A percentile compares a stretch with the other conserved stretches of the same genome.
Conservation (phyloP, 495 filamentous ascomycete genomes). For the Xylaria grammica region DNA sequence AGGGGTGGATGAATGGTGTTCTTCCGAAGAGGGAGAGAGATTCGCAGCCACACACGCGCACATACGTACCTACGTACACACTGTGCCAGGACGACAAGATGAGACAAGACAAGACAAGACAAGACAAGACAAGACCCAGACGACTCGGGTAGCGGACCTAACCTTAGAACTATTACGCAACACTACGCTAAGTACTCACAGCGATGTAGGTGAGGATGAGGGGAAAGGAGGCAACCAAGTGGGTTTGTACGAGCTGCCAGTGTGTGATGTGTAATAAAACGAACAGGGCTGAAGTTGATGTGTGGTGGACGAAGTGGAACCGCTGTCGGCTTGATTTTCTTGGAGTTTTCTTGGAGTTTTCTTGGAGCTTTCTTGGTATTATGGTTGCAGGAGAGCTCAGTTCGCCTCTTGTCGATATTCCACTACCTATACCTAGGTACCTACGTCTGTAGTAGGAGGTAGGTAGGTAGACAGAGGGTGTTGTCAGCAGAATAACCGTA, state of each 20-base stretch:
- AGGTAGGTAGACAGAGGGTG: no score
- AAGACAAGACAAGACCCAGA: no score
- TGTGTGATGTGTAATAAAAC: not conserved
- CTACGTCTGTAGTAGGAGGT: no score
- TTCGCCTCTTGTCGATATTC: no score
- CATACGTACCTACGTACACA: not conserved
- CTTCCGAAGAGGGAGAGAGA: not conserved
- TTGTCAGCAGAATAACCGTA: no score
- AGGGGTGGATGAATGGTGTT: no score
- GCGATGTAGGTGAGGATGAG: not conserved
- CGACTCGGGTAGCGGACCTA: no score
- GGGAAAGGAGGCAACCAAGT: slow-evolving; percentile 1
- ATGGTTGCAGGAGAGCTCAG: no score
- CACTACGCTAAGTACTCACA: not conserved
- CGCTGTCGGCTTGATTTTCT: slow-evolving; percentile 1
- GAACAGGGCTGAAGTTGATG: slow-evolving; percentile 15
- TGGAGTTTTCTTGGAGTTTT: slow-evolving; percentile 18
- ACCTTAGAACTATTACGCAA: not conserved
- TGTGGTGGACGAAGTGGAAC: slow-evolving; percentile 20
- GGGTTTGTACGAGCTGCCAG: not conserved
- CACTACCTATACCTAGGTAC: not conserved
- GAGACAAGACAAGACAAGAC: not conserved
- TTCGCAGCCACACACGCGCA: not conserved
- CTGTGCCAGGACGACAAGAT: not conserved
- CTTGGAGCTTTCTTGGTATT: not conserved